Percentiles rank a stretch among this genome's conserved stretches.
phyloP scores from a whole-genome alignment of 805 yeast genomes.

The Saturnispora gosingensis region DNA sequence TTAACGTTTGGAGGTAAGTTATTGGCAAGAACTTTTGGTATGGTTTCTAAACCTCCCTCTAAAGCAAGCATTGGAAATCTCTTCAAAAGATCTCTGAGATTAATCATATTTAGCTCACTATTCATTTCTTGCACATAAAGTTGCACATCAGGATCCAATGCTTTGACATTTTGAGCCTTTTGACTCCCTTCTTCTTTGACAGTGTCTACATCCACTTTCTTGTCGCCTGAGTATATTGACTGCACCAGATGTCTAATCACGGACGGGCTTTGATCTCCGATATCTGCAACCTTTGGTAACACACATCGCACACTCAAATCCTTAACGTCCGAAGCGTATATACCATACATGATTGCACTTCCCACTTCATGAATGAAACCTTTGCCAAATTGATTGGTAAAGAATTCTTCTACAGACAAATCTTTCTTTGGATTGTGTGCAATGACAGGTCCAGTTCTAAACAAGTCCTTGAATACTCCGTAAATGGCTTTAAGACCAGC shows the following conservation, averaged over 20 bases:
- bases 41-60: slow-evolving; percentile 42
- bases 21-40: slow-evolving; percentile 37
- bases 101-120: slow-evolving; percentile 28
- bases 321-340: slow-evolving; percentile 78
- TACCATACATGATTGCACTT: slow-evolving; percentile 82
- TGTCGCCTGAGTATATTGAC: slow-evolving; percentile 17
- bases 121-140: slow-evolving; percentile 4
- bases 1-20: slow-evolving; percentile 36
- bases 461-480: slow-evolving; percentile 5
- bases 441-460: neutral
- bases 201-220: neutral
- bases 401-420: slow-evolving; percentile 41
- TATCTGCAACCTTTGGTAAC: slow-evolving; percentile 42
- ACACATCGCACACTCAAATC: slow-evolving; percentile 58
- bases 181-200: slow-evolving; percentile 9
- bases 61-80: slow-evolving; percentile 56
- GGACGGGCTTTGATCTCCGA: slow-evolving; percentile 56
- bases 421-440: slow-evolving; percentile 3
- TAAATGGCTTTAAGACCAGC: slow-evolving; percentile 12
- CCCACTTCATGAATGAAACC: slow-evolving; percentile 45
- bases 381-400: slow-evolving; percentile 61
- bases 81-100: slow-evolving; percentile 32
- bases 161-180: slow-evolving; percentile 19
- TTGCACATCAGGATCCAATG: slow-evolving; percentile 14
- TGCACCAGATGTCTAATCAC: slow-evolving; percentile 32